These are phyloP conservation scores for Blumeriella jaapii DNA, from an alignment of 2,329 filamentous ascomycete genomes.

Conservation along the genomic window DNA sequence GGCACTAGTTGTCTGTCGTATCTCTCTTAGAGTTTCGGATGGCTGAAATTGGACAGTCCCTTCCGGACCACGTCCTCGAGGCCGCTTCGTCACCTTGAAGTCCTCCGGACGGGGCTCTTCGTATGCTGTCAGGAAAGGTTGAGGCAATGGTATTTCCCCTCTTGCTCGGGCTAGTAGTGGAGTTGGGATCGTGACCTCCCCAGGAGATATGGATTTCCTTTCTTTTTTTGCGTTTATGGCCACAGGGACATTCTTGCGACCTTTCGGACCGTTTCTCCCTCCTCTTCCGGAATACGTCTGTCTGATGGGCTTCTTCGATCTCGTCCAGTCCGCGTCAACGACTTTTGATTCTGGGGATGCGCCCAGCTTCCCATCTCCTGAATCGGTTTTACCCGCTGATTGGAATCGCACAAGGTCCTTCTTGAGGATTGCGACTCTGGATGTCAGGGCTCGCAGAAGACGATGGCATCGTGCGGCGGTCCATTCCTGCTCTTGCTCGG, in stretches of 20 bases:
- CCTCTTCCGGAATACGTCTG: slow-evolving; percentile 23
- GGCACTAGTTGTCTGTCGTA: slow-evolving; percentile 27
- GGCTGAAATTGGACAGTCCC: slow-evolving; percentile 13
- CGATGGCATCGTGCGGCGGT: slow-evolving; percentile 34
- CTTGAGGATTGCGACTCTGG: slow-evolving; percentile 31
- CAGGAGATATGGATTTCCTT: slow-evolving; percentile 15
- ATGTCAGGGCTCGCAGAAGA: slow-evolving; percentile 33
- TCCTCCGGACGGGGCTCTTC: not conserved
- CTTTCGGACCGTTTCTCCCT: slow-evolving; percentile 4
- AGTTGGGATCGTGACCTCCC: slow-evolving; percentile 25
- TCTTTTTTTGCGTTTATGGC: slow-evolving; percentile 1
- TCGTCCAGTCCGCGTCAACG: slow-evolving; percentile 18
- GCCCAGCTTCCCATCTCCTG: not conserved
- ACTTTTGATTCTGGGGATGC: not conserved
- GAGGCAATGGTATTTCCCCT: slow-evolving; percentile 5
- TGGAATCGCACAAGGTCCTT: slow-evolving; percentile 24
- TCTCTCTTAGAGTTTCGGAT: slow-evolving; percentile 25
- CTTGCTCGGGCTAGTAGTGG: slow-evolving; percentile 24
- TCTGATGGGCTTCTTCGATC: slow-evolving; percentile 19
- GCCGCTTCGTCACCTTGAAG: slow-evolving; percentile 4
- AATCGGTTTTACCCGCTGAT: slow-evolving; percentile 1
- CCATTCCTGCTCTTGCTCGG: slow-evolving; percentile 26
- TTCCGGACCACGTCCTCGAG: slow-evolving; percentile 4
- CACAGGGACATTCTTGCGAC: not conserved
- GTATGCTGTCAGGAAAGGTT: not conserved